Base-by-base conservation (phyloP, 345 rosid genomes). In the Geranium brycei region DNA sequence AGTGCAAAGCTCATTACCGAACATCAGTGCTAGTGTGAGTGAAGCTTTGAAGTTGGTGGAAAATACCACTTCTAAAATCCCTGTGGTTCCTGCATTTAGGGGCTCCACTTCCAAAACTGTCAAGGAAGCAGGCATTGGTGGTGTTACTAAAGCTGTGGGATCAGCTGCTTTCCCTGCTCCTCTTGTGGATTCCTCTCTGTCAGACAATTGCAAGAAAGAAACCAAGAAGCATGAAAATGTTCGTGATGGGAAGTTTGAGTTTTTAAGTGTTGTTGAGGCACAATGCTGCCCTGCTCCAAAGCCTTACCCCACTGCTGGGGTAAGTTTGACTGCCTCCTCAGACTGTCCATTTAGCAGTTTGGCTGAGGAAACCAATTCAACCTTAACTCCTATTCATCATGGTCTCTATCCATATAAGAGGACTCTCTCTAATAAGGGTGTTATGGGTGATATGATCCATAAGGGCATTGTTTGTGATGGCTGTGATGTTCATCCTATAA, bases 401-500 rank as follows among this genome's bases (percentile, higher is more conserved):
- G 64, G 61, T 60, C 14, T 13, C 32, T 58, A 62, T 19, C 76
- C 68, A 13, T 16, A 58, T 57, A 78, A 75, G 66, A 79, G 74
- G 68, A 70, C 66, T 73, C 16, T 12, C 28, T 23, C 28, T 23
- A 23, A 23, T 23, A 23, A 23, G 28, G 28, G 28, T 23, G 28
- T 23, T 23, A 23, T 23, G 28, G 64, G 59, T 38, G 86, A 83
- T 58, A 69, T 80, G 65, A 85, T 90, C 71, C 99, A 93, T 72
- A 87, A 60, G 70, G 97, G 96, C 28, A 79, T 93, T 67, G 83
- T 76, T 4, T 93, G 99, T 71, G 99, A 88, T 69, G 89, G 85
- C 15, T 93, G 99, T 76, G 97, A 96, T 62, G 88, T 72, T 78
- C 77, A 76, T 79, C 97, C 99, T 13, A 93, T 93, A 35, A 81